Percentiles rank a stretch among this genome's conserved stretches.
Conservation (phyloP, 495 filamentous ascomycete genomes). For the Baudoinia panamericana region DNA sequence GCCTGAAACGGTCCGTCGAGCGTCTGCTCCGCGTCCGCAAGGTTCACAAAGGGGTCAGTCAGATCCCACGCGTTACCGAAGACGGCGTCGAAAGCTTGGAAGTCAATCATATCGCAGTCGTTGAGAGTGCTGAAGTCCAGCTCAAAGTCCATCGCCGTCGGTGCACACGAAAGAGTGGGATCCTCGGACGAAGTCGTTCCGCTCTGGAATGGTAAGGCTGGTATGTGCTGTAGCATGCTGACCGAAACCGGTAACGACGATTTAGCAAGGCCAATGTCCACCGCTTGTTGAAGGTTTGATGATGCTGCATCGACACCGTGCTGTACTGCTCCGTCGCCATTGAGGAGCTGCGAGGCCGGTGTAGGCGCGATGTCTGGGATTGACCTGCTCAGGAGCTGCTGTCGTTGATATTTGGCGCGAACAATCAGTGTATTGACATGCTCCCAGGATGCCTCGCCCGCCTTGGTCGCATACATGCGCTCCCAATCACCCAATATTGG, state of each 20-base stretch:
- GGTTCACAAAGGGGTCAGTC: slow-evolving; percentile 1
- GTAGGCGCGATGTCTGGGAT: background rate
- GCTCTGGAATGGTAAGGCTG: background rate
- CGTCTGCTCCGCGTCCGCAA: too few species aligned
- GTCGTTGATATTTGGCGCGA: slow-evolving; percentile 5
- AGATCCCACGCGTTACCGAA: slow-evolving; percentile 10
- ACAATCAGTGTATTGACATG: slow-evolving; percentile 12
- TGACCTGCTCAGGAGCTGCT: too few species aligned
- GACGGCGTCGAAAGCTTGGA: slow-evolving; percentile 12
- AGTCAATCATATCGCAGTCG: slow-evolving; percentile 8
- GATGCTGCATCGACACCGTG: background rate
- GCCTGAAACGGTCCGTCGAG: too few species aligned
- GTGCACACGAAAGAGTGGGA: background rate
- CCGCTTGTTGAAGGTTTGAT: background rate
- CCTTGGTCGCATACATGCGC: slow-evolving; percentile 1
- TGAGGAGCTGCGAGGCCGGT: background rate
- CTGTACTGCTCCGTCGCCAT: background rate
- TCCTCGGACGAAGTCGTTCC: background rate
- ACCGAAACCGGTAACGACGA: background rate
- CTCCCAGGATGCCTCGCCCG: slow-evolving; percentile 11
- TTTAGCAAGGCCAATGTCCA: background rate
- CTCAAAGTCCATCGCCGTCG: background rate
- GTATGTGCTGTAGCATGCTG: background rate
- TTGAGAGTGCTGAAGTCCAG: background rate
- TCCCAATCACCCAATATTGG: slow-evolving; percentile 12